These are phyloP conservation scores for Multifurca ochricompacta DNA, from an alignment of 768 basidiomycete genomes.

Conservation along the genomic window DNA sequence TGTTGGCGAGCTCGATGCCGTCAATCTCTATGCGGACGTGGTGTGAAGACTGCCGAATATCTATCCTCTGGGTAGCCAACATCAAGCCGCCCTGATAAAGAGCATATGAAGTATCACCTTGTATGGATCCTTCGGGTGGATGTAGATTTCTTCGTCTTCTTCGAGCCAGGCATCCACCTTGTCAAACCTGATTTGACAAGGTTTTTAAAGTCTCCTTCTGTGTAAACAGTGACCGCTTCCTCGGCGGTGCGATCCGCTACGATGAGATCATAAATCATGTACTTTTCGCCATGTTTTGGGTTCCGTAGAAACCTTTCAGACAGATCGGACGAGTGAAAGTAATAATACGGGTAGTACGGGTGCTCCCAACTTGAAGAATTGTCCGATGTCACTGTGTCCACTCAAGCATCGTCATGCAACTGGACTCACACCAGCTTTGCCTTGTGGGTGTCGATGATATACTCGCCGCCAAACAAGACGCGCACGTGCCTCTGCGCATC, in stretches of 20 bases:
- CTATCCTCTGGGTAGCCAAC: conserved; percentile 41
- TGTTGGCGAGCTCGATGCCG: conserved; percentile 57
- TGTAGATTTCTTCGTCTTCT: conserved; percentile 54
- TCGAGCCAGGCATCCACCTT: conserved; percentile 60
- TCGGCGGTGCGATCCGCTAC: conserved; percentile 34
- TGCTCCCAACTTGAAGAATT: conserved; percentile 43
- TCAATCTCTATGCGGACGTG: conserved; percentile 53
- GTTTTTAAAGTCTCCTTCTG: conserved; percentile 35
- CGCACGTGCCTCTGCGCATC: conserved; percentile 43
- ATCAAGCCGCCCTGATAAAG: not conserved
- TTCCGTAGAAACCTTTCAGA: conserved; percentile 35
- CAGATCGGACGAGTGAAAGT: conserved; percentile 41
- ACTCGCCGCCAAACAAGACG: conserved; percentile 41
- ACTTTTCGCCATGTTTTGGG: conserved; percentile 26
- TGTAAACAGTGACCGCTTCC: conserved; percentile 33
- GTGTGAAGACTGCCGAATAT: conserved; percentile 51
- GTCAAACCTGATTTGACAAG: conserved; percentile 43
- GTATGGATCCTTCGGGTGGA: conserved; percentile 62
- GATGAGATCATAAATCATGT: conserved; percentile 39
- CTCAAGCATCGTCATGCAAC: not conserved
- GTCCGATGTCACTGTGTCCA: not conserved
- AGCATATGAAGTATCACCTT: conserved; percentile 37
- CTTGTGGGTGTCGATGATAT: conserved; percentile 45
- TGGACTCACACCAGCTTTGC: conserved; percentile 51
- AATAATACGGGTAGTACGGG: conserved; percentile 46